A percentile compares a stretch with the other conserved stretches of the same genome.
These are phyloP conservation scores for Delphinella strobiligena DNA, from an alignment of 2,329 filamentous ascomycete species.

Conservation along the genomic window DNA sequence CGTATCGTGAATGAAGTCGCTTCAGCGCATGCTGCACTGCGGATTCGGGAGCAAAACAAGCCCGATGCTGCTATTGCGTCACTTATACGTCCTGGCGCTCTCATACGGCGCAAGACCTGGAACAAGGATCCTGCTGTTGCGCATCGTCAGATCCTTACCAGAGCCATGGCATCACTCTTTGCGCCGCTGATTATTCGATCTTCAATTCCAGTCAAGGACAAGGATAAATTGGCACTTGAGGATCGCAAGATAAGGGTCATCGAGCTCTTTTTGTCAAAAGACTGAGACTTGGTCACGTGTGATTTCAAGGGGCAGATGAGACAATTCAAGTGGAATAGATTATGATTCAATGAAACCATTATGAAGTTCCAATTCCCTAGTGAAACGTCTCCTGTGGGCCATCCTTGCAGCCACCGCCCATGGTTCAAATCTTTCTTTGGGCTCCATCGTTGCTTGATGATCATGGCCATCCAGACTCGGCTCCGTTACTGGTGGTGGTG, in stretches of 20 bases:
- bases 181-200: slow-evolving; percentile 49
- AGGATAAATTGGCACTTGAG: slow-evolving; percentile 47
- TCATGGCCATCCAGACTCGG: too few species aligned
- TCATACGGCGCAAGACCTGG: slow-evolving; percentile 11
- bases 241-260: slow-evolving; percentile 56
- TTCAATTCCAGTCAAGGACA: slow-evolving; percentile 33
- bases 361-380: too few species aligned
- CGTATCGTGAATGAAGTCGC: slow-evolving; percentile 45
- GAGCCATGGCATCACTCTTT: slow-evolving; percentile 57
- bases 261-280: slow-evolving; percentile 50
- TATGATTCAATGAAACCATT: too few species aligned
- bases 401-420: too few species aligned
- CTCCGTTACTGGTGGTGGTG: too few species aligned
- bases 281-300: neutral
- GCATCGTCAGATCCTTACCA: slow-evolving; percentile 45
- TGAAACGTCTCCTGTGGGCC: too few species aligned
- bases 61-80: slow-evolving; percentile 3
- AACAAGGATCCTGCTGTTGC: slow-evolving; percentile 37
- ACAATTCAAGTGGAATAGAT: neutral
- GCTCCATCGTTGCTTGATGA: too few species aligned
- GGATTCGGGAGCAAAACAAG: slow-evolving; percentile 10
- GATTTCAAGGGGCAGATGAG: neutral
- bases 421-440: too few species aligned
- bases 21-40: slow-evolving; percentile 12
- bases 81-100: slow-evolving; percentile 20